Evolutionary conservation across 169 alveolate genomes (phyloP).

Genomic region (Neospora caninum): DNA sequence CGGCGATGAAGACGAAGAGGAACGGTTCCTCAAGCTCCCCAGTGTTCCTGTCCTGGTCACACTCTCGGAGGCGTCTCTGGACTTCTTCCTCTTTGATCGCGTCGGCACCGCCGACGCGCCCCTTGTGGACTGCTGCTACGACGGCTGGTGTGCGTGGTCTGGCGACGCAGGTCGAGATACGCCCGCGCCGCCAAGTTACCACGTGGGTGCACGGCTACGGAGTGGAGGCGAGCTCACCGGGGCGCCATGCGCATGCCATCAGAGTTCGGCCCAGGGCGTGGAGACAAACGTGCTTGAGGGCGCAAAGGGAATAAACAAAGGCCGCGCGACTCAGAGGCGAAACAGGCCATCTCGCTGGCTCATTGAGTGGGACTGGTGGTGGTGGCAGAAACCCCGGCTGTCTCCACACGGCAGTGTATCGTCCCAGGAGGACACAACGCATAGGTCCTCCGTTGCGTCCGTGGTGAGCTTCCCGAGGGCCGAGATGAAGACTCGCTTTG

Average conservation of each 20-base stretch:
- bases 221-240: neutral
- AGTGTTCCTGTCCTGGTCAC: conserved; percentile 1
- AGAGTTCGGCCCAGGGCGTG: neutral
- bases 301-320: neutral
- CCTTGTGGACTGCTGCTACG: conserved; percentile 30
- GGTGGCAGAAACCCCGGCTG: neutral
- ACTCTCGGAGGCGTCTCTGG: neutral
- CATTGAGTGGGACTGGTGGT: neutral
- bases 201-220: no score
- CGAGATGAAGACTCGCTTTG: neutral
- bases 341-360: neutral
- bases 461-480: no score
- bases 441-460: neutral
- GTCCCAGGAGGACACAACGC: neutral
- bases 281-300: neutral
- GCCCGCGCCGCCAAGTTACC: no score
- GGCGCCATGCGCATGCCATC: neutral
- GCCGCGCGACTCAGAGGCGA: neutral
- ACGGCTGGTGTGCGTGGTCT: neutral
- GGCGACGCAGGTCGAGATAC: neutral
- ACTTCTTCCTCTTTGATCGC: conserved; percentile 27
- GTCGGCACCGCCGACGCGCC: neutral
- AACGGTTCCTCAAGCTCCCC: neutral
- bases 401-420: neutral
- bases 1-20: neutral